Conservation (phyloP, 2,329 filamentous ascomycete genomes). For the Dothideomycetidae sp. region DNA sequence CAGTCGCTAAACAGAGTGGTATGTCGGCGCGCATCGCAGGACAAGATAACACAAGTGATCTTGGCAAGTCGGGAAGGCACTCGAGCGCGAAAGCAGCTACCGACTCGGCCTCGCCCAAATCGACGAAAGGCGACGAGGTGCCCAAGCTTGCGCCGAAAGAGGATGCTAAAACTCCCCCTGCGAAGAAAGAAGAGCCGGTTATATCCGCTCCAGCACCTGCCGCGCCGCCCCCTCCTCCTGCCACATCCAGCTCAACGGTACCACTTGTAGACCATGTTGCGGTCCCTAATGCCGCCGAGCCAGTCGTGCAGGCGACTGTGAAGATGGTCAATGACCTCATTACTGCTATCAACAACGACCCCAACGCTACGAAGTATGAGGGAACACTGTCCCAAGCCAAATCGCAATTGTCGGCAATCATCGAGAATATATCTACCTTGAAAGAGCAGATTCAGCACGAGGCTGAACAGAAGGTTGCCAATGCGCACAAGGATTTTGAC, state of each 20-base stretch:
- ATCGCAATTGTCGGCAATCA: conserved; percentile 62
- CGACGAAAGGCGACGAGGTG: conserved; percentile 3
- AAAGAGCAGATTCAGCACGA: conserved; percentile 55
- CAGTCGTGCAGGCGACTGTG: conserved; percentile 81
- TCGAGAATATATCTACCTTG: conserved; percentile 60
- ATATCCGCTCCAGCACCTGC: conserved; percentile 39
- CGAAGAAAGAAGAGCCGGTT: conserved; percentile 4
- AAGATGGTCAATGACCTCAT: conserved; percentile 96
- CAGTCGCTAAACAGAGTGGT: conserved; percentile 72
- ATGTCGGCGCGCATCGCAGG: conserved; percentile 66
- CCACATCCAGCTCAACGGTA: conserved; percentile 32
- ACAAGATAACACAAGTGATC: conserved; percentile 30
- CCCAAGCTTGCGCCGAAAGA: conserved; percentile 5
- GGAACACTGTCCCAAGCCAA: conserved; percentile 75
- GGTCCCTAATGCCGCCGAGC: conserved; percentile 63
- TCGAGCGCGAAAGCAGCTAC: conserved; percentile 43
- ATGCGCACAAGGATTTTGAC: conserved; percentile 66
- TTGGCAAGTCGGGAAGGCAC: conserved; percentile 39
- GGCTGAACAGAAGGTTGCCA: conserved; percentile 60
- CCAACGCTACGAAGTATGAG: conserved; percentile 61
- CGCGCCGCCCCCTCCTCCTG: conserved; percentile 42
- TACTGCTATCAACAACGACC: conserved; percentile 78
- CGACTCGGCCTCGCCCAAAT: conserved; percentile 17
- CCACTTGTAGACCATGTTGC: conserved; percentile 64
- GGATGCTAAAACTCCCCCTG: conserved; percentile 3